These are phyloP conservation scores for Amanita rimosa DNA, from an alignment of 768 basidiomycete species.

Conservation along the genomic window DNA sequence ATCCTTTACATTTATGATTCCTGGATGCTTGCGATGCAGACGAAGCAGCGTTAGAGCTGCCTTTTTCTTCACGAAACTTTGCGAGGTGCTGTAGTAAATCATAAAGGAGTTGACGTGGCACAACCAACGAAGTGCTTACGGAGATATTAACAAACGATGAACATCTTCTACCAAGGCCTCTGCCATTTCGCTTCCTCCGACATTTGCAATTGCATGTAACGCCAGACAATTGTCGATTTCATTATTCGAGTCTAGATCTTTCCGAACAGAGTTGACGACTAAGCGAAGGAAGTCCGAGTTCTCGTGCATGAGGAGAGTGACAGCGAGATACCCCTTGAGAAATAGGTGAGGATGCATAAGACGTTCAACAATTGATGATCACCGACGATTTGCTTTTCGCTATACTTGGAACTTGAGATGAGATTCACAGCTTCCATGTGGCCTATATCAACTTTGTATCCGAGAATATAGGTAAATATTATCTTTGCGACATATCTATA, in stretches of 20 bases:
- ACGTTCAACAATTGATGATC: not conserved
- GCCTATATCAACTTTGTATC: constrained; percentile 97
- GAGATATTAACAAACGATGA: constrained; percentile 88
- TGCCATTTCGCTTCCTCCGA: constrained; percentile 97
- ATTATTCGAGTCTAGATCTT: constrained; percentile 90
- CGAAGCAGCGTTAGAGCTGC: constrained; percentile 89
- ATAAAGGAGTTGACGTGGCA: constrained; percentile 5
- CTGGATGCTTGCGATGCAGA: constrained; percentile 91
- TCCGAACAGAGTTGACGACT: constrained; percentile 96
- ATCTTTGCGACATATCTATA: constrained; percentile 94
- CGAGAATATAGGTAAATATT: constrained; percentile 97
- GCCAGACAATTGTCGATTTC: constrained; percentile 96
- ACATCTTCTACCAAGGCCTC: constrained; percentile 91
- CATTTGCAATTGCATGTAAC: constrained; percentile 95
- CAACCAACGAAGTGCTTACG: constrained; percentile 41
- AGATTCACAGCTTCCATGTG: constrained; percentile 99
- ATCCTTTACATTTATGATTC: constrained; percentile 85
- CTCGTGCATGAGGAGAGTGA: constrained; percentile 97
- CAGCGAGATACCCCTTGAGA: constrained; percentile 87
- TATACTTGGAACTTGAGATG: constrained; percentile 91
- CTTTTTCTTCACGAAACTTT: constrained; percentile 96
- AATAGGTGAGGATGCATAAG: constrained; percentile 5
- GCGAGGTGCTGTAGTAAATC: constrained; percentile 61
- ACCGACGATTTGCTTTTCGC: constrained; percentile 96
- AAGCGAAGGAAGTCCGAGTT: constrained; percentile 94